Percentiles rank a stretch among this genome's conserved stretches.
Conservation (phyloP, 257 asterid genomes). For the Avicennia marina region DNA sequence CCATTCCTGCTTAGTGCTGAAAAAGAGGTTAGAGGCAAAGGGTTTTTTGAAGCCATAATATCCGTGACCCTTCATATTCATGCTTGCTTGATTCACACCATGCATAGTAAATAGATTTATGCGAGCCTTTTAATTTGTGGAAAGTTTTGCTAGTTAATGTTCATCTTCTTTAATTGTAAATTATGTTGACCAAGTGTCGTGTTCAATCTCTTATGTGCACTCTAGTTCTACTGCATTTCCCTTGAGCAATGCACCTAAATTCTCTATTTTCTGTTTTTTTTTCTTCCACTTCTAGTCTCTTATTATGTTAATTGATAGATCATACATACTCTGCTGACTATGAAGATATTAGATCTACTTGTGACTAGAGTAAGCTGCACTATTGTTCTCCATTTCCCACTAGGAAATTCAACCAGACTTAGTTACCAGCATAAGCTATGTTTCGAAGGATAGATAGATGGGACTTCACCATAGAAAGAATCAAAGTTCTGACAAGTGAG, state of each 20-base stretch:
- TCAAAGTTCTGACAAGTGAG: background rate
- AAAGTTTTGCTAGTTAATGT: slow-evolving; percentile 19
- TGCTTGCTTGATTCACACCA: slow-evolving; percentile 2
- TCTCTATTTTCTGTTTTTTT: background rate
- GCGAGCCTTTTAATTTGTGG: slow-evolving; percentile 16
- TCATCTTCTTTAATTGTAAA: slow-evolving; percentile 15
- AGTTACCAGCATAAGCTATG: background rate
- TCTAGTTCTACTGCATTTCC: slow-evolving; percentile 1
- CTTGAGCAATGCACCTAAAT: slow-evolving; percentile 4
- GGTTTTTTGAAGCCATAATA: background rate
- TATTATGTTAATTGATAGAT: background rate
- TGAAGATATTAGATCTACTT: background rate
- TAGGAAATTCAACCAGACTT: background rate
- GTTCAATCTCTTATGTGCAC: background rate
- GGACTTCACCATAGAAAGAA: background rate
- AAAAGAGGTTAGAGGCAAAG: no score
- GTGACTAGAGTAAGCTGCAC: background rate
- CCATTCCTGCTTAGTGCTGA: slow-evolving; percentile 76
- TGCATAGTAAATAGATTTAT: slow-evolving; percentile 28
- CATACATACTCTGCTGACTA: background rate
- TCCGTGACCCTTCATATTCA: background rate
- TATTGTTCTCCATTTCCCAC: background rate
- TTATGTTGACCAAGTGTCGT: background rate
- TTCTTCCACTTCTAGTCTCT: background rate
- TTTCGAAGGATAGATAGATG: slow-evolving; percentile 2